A percentile compares a stretch with the other conserved stretches of the same genome.
Evolutionary conservation across 202 grass and related monocot genomes (phyloP).

Genomic region (Eragrostis tef): DNA sequence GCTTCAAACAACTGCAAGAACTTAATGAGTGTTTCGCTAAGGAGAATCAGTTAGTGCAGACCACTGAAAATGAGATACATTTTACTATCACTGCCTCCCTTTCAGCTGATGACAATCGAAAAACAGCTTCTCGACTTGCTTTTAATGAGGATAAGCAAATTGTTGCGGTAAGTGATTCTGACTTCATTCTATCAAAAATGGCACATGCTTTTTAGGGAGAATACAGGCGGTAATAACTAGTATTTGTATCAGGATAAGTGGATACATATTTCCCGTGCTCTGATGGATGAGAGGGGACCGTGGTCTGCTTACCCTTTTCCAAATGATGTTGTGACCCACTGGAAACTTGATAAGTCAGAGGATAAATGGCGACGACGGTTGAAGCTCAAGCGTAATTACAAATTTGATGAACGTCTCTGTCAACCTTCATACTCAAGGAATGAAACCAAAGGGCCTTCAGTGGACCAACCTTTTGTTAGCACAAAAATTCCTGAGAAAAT

Average conservation of each 20-base stretch:
- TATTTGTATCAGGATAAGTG: slow-evolving; percentile 83
- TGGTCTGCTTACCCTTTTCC: slow-evolving; percentile 95
- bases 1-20: slow-evolving; percentile 79
- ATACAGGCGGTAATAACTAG: slow-evolving; percentile 31
- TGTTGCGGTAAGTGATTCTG: slow-evolving; percentile 68
- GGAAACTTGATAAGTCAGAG: slow-evolving; percentile 96
- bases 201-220: slow-evolving; percentile 24
- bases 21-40: slow-evolving; percentile 66
- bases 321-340: slow-evolving; percentile 70
- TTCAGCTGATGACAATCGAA: slow-evolving; percentile 82
- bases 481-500: slow-evolving; percentile 78
- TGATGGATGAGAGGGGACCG: slow-evolving; percentile 89
- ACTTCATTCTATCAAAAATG: slow-evolving; percentile 24
- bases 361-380: slow-evolving; percentile 86
- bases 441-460: slow-evolving; percentile 45
- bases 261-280: slow-evolving; percentile 83
- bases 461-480: slow-evolving; percentile 43
- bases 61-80: slow-evolving; percentile 85
- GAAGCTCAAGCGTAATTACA: slow-evolving; percentile 96
- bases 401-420: slow-evolving; percentile 87
- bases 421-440: slow-evolving; percentile 58
- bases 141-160: slow-evolving; percentile 96
- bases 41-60: slow-evolving; percentile 64
- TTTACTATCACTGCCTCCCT: slow-evolving; percentile 68
- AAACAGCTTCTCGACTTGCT: slow-evolving; percentile 75